Base-by-base conservation (phyloP, 441 rosid species). In the Pelargonium cotyledonis region DNA sequence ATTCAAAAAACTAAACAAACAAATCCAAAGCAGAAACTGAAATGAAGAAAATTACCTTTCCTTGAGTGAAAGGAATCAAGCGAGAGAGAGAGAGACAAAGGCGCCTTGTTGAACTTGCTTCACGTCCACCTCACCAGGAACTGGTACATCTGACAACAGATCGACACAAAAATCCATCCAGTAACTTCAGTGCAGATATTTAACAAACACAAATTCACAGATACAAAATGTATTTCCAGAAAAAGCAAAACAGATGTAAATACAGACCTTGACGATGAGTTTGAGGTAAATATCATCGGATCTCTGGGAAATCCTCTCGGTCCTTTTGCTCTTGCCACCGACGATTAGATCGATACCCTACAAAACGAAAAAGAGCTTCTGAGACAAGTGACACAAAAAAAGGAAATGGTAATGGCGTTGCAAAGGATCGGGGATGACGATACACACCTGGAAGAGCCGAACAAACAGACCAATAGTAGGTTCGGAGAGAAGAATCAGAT, bases 271-370 rank as follows among this genome's bases (percentile, higher is more conserved):
- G 73, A 88, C 88, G 55, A 88, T 84, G 68, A 85, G 88, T 83
- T 88, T 88, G 76, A 88, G 86, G 66, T 88, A 88, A 65, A 85
- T 74, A 81, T 88, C 89, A 10, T 88, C 83, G 2, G 95, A 88
- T 67, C 85, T 88, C 0, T 91, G 95, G 1, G 89, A 89, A 12
- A 87, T 86, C 31, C 91, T 76, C 83, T 86, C 84, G 38, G 91
- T 81, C 86, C 82, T 86, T 83, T 86, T 88, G 75, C 85, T 85
- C 84, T 86, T 88, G 26, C 95, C 95, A 1, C 94, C 94, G 29
- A 89, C 91, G 47, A 76, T 72, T 81, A 86, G 79, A 75, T 88
- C 91, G 78, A 86, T 85, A 64, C 94, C 94, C 91, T 88, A 79
- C 6, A 65, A 72, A 49, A 49, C 16, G n/a, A n/a, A 49, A 49